Evolutionary conservation across 371 early-diverging fungal species (phyloP), one percentile per base, ranked within the genome.

Genomic region (Mucor circinelloides): DNA sequence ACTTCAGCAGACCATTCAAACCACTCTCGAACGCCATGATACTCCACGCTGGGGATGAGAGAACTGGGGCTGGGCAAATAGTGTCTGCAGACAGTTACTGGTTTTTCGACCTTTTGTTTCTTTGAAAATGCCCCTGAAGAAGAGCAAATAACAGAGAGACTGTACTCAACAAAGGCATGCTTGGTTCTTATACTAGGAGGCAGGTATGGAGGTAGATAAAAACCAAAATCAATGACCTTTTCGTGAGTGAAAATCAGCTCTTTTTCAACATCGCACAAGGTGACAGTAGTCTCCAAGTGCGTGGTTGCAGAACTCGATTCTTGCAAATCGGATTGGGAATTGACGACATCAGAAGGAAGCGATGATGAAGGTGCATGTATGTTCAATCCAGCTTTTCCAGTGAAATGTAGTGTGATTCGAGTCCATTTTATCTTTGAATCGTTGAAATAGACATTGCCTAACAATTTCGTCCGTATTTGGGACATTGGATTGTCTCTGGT

Each of bases 1-100:
- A 78, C 73, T 27, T 81, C 81, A 15, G 71, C 71, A 13, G 71
- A 70, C 75, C 78, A 81, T 46, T 78, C 81, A 55, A 81, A 81
- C 81, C 81, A 81, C 19, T 78, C 74, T 6, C 71, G 52, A 0
- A 72, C 71, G 19, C 74, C 76, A 34, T 75, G 58, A 13, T 72
- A 66, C 27, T 71, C 71, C 4, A 73, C 52, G 28, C 78, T 76
- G 21, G 81, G 78, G n/a, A 81, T 78, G 52, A 81, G 55, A 12
- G 76, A 76, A n/a, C 73, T 74, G 10, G 78, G 72, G 34, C 76
- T 75, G 1, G 81, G 81, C 17, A 81, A 62, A 64, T 81, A 81
- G 50, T 81, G 81, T n/a, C 81, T 63, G 21, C 67, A 63, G 21
- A 81, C 66, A 1, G 68, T 61, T 12, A 81, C 78, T 15, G 66